Evolutionary conservation across 768 basidiomycete species (phyloP).

Genomic region (Chiua virens): DNA sequence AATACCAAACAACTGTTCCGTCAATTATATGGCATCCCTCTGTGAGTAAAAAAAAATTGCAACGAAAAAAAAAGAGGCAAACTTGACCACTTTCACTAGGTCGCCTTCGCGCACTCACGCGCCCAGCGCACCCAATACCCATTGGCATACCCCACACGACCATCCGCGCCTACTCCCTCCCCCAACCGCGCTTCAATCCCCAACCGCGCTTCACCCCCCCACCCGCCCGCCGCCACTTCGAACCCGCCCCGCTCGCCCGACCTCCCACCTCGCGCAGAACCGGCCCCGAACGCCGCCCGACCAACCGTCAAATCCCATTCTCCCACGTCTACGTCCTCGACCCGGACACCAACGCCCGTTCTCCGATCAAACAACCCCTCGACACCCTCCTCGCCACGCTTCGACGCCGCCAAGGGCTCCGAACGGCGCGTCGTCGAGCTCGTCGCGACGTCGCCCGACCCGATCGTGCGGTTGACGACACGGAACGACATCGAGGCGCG

Average conservation of each 20-base stretch:
- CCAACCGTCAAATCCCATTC: constrained; percentile 45
- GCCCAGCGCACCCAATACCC: not conserved
- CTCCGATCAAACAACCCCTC: constrained; percentile 34
- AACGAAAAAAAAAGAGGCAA: not conserved
- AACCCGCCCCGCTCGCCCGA: not conserved
- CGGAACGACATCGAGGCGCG: constrained; percentile 42
- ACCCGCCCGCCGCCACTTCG: constrained; percentile 14
- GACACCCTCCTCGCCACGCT: constrained; percentile 39
- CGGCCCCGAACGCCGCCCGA: constrained; percentile 12
- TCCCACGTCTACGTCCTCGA: constrained; percentile 47
- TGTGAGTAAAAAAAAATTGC: constrained; percentile 1
- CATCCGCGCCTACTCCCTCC: constrained; percentile 9
- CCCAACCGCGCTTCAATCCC: not conserved
- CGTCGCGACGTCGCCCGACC: constrained; percentile 45
- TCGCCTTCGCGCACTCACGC: constrained; percentile 4
- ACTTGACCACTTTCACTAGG: not conserved
- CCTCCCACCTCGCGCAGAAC: not conserved
- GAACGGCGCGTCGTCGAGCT: constrained; percentile 54
- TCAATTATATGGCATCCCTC: constrained; percentile 7
- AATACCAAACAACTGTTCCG: constrained; percentile 28
- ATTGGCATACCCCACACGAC: not conserved
- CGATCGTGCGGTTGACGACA: constrained; percentile 61
- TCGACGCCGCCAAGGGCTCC: constrained; percentile 32
- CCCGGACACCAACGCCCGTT: constrained; percentile 42
- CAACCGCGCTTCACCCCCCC: not conserved